These are phyloP conservation scores for Vaccinium corymbosum DNA, from an alignment of 148 eudicot species.

Conservation along the genomic window DNA sequence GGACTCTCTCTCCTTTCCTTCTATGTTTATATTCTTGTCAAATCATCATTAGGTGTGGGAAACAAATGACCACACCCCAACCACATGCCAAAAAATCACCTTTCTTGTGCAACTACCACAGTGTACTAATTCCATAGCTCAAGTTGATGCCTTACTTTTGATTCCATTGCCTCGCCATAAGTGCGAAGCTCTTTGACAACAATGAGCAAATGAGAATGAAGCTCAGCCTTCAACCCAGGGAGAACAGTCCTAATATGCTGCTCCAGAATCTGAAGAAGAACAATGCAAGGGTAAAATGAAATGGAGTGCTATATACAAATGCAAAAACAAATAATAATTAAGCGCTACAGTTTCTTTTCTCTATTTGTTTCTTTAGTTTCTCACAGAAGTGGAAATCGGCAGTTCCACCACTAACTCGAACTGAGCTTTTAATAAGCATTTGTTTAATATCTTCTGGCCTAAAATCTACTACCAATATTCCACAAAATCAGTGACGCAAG, in stretches of 20 bases:
- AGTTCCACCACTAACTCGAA: not conserved
- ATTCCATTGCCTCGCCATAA: constrained; percentile 44
- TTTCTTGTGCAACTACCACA: not conserved
- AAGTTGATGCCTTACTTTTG: constrained; percentile 28
- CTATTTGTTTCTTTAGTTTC: not conserved
- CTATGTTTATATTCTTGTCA: not conserved
- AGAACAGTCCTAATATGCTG: constrained; percentile 44
- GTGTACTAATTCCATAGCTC: not conserved
- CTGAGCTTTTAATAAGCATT: not conserved
- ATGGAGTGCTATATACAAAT: not conserved
- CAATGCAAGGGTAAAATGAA: not conserved
- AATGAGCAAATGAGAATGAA: constrained; percentile 33
- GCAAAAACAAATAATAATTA: not conserved
- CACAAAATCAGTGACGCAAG: not conserved
- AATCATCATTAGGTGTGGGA: not conserved
- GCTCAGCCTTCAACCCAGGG: constrained; percentile 44
- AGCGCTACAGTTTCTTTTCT: not conserved
- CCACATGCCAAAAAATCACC: not conserved
- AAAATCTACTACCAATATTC: not conserved
- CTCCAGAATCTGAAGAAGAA: constrained; percentile 40
- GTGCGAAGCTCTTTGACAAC: constrained; percentile 39
- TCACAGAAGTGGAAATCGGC: not conserved
- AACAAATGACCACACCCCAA: not conserved
- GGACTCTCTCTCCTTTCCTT: not conserved
- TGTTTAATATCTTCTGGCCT: not conserved